Percentiles rank a stretch among this genome's conserved stretches.
phyloP scores from a whole-genome alignment of 306 rosid genomes.

The Abrus pulchellus region DNA sequence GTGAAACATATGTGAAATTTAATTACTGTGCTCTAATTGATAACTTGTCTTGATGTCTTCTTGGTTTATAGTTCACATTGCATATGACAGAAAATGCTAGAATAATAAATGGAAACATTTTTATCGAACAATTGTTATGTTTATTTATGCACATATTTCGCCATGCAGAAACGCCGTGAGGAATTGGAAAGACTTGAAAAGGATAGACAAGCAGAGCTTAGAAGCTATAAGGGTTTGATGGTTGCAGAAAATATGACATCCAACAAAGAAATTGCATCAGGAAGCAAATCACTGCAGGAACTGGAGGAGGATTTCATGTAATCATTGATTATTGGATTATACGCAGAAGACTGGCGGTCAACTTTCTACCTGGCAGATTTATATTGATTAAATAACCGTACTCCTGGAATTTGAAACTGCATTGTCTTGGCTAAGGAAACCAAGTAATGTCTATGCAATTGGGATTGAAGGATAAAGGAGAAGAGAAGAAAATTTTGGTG shows the following conservation, averaged over 20 bases:
- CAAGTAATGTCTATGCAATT: conserved; percentile 43
- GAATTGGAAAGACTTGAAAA: conserved; percentile 92
- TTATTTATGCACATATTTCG: conserved; percentile 13
- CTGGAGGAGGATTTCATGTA: conserved; percentile 97
- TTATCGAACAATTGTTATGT: conserved; percentile 6
- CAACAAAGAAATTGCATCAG: conserved; percentile 81
- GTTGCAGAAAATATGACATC: conserved; percentile 95
- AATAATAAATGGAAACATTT: background rate
- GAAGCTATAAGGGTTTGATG: conserved; percentile 97
- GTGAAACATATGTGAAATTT: conserved; percentile 8
- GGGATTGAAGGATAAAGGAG: conserved; percentile 34
- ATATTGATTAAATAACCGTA: conserved; percentile 45
- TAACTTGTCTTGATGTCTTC: background rate
- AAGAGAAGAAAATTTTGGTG: no score
- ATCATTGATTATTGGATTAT: conserved; percentile 55
- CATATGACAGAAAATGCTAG: conserved; percentile 7
- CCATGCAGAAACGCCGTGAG: conserved; percentile 82
- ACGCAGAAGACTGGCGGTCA: conserved; percentile 47
- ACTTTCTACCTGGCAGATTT: conserved; percentile 38
- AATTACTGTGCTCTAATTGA: background rate
- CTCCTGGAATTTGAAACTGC: conserved; percentile 47
- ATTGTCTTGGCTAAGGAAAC: conserved; percentile 43
- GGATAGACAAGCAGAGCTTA: conserved; percentile 86
- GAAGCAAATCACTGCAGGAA: conserved; percentile 91
- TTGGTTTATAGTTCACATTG: conserved; percentile 23